Base-by-base conservation (phyloP, 371 early-diverging fungal species). In the Smittium mucronatum region DNA sequence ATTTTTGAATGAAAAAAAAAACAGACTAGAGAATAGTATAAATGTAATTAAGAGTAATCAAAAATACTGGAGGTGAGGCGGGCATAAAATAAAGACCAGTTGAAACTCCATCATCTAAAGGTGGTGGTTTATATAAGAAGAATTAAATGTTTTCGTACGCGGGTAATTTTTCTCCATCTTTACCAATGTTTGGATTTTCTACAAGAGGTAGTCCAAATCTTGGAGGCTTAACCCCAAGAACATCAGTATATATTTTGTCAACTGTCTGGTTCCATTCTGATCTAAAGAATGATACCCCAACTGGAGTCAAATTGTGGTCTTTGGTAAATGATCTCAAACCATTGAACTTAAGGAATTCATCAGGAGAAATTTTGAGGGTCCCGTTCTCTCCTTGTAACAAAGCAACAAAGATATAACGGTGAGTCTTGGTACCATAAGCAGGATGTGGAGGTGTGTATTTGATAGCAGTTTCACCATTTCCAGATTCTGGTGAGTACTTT, bases 381-480 rank as follows among this genome's bases (percentile, higher is more conserved):
- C 87, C 88, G 2, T 73, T 75, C 34, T 86, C 82, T 29, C 85
- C 81, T 75, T 92, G 92, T 75, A 88, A 86, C 65, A 85, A 83
- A 30, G 84, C 81, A 69, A 88, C 79, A 33, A 88, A 68, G 32
- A 87, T 88, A 73, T 90, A 90, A 33, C 93, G 86, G 71, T 92
- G 93, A 67, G 82, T 82, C 73, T 86, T 87, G 36, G 90, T 87
- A 36, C 92, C 92, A 70, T 84, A 84, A 63, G 88, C 84, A 35
- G 93, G 93, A 73, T 92, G 93, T 68, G 92, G 92, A 63, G 90
- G 89, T 30, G 88, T 64, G 72, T 91, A 92, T 5, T 83, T 77
- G 35, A 90, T 73, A 28, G 89, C 73, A n/a, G 80, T 77, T 25
- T 86, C 86, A 8, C 58, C 71, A 0, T 73, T 75, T 63, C 59